These are phyloP conservation scores for Melanopsichium pennsylvanicum DNA, from an alignment of 1,284 basidiomycete genomes.

Conservation along the genomic window DNA sequence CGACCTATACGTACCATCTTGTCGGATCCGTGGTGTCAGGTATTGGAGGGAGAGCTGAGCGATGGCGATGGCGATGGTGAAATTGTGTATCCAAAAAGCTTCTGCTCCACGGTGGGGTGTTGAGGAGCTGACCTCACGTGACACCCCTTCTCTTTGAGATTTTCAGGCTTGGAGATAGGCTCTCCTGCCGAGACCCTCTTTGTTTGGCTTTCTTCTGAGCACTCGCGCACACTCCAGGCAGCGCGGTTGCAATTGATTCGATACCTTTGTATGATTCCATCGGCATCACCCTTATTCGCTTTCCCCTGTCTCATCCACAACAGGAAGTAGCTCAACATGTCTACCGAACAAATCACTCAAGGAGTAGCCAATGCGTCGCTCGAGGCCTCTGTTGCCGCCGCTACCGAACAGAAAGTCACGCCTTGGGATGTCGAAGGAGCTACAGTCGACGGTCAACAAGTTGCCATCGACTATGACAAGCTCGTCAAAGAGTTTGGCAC, in stretches of 20 bases:
- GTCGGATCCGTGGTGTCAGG: not conserved
- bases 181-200: slow-evolving; percentile 14
- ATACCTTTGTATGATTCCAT: not conserved
- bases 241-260: slow-evolving; percentile 9
- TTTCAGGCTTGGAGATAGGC: slow-evolving; percentile 1
- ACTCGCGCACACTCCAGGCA: not conserved
- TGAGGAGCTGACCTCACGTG: slow-evolving; percentile 18
- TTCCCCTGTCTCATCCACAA: not conserved
- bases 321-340: slow-evolving; percentile 4
- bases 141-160: no score
- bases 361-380: slow-evolving; percentile 47
- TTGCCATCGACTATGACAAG: slow-evolving; percentile 87
- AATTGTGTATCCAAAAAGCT: no score
- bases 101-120: slow-evolving; percentile 23
- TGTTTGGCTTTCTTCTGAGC: slow-evolving; percentile 6
- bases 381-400: slow-evolving; percentile 31
- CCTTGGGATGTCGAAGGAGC: slow-evolving; percentile 98
- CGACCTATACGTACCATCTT: slow-evolving; percentile 21
- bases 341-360: slow-evolving; percentile 44
- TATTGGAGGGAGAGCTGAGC: not conserved
- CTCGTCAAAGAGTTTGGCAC: slow-evolving; percentile 94
- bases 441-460: slow-evolving; percentile 85
- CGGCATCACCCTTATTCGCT: not conserved
- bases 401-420: slow-evolving; percentile 80
- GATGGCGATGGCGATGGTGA: not conserved